Base-by-base conservation (phyloP, 441 rosid species). In the Caryocar brasiliense region DNA sequence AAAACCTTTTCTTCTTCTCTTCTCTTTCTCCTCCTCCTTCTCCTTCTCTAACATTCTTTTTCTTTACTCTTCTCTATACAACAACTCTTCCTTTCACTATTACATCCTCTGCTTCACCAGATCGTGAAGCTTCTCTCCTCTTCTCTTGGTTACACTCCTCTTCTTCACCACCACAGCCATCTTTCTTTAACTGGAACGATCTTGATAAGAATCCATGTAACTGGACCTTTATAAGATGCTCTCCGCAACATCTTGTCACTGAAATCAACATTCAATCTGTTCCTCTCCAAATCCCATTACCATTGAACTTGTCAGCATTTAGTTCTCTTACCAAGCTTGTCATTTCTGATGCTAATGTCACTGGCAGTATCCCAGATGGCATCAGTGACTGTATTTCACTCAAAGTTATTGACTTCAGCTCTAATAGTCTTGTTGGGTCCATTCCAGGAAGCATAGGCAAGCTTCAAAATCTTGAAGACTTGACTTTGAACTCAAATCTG, bases 201-300 rank as follows among this genome's bases (percentile, higher is more conserved):
- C 57, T 57, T 32, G 94, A 83, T 69, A 24, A 69, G 40, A 62
- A 68, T 7, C 95, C 97, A 35, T 90, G 97, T 64, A 71, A 71
- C 64, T 90, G 95, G 97, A 53, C 82, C 71, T 80, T 66, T 71
- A 70, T 90, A 30, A 73, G 75, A 40, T 90, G 95, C n/a, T 80
- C 94, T 15, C 38, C 79, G 17, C 78, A 67, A 58, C 85, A 83
- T 34, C 75, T 68, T 47, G 86, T 90, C 62, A 72, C 84, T 26
- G 76, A 72, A 40, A 90, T 90, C 63, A 53, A 49, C 27, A 83
- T 90, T 14, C 75, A 72, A 6, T 80, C 93, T 1, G 29, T 80
- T 26, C 71, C 78, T 44, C 74, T 90, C 23, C 65, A 80, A 40
- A 61, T 79, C 24, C 77, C 94, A 5, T 29, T 82, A 18, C 74